Evolutionary conservation across 2,329 filamentous ascomycete genomes (phyloP), one percentile per base, ranked within the genome.

Genomic region (Arachnopeziza araneosa): DNA sequence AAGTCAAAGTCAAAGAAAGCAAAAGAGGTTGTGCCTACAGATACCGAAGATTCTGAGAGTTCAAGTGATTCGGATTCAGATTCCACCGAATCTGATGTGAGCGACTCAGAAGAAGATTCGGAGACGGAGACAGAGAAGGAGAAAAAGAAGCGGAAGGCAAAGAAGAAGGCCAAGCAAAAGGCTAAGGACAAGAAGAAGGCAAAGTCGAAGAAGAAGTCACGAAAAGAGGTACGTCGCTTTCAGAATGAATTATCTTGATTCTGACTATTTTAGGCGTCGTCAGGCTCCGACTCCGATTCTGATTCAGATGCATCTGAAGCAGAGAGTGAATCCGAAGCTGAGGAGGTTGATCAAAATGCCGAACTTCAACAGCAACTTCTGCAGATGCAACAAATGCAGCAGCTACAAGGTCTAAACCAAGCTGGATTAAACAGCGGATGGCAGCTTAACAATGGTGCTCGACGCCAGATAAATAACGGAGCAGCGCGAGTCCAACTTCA

Each of bases 191-290:
- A 69, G 8, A 72, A 72, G 64, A 78, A 76, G 63, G 64, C 68
- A 3, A 77, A 76, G 68, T 74, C 72, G 50, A 44, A 44, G 68
- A 68, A 71, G 51, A 75, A 73, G 60, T 65, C 73, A 8, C 72
- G 68, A 56, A 71, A 74, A 68, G 68, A 68, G 64, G 61, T 72
- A 72, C 24, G 66, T 64, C 36, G 24, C 56, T 57, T 54, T n/a
- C 60, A 8, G 54, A 54, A 10, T 51, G 54, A 48, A 8, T 52
- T 51, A 51, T 23, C 19, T 8, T 5, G 22, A 26, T 8, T 53
- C 12, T 32, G 49, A 68, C 48, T 24, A 21, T 24, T 23, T 17
- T 52, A 71, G 68, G 63, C 66, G 50, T 64, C 66, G 52, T 68
- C 66, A n/a, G 65, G 69, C n/a, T 66, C 65, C 12, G 59, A 70